Percentiles rank a stretch among this genome's conserved stretches.
Conservation (phyloP, 2,329 filamentous ascomycete species). For the Botryosphaeria agaves region DNA sequence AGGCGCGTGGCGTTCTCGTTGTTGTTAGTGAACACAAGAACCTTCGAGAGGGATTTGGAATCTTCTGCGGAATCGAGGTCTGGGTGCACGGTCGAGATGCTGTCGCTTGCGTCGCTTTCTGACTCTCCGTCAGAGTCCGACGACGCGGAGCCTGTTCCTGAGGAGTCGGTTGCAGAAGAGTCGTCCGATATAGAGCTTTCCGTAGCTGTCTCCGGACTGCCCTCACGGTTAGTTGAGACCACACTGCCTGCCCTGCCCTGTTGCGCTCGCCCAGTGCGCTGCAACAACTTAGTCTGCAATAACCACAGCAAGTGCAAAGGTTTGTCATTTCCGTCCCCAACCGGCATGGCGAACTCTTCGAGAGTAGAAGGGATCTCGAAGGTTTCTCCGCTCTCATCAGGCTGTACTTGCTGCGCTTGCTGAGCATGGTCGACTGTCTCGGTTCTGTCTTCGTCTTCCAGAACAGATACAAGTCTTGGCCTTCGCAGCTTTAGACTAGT, state of each 20-base stretch:
- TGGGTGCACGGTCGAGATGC: too few relatives aligned
- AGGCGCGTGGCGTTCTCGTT: slow-evolving; percentile 79
- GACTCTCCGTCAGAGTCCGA: slow-evolving; percentile 6
- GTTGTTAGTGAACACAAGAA: slow-evolving; percentile 78
- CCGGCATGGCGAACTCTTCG: slow-evolving; percentile 29
- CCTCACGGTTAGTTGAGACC: too few relatives aligned
- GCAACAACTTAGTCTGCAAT: slow-evolving; percentile 36
- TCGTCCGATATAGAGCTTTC: slow-evolving; percentile 9
- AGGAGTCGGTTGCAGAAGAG: slow-evolving; percentile 9
- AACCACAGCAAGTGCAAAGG: slow-evolving; percentile 74
- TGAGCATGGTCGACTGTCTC: slow-evolving; percentile 14
- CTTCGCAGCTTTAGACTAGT: slow-evolving; percentile 53
- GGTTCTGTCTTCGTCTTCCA: slow-evolving; percentile 39
- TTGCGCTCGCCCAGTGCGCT: too few relatives aligned
- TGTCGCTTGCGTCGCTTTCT: not conserved
- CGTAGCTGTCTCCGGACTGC: slow-evolving; percentile 20
- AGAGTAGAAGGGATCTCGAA: slow-evolving; percentile 40
- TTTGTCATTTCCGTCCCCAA: slow-evolving; percentile 34
- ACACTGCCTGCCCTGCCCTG: too few relatives aligned
- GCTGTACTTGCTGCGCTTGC: slow-evolving; percentile 5
- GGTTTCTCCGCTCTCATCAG: slow-evolving; percentile 13
- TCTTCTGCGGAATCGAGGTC: too few relatives aligned
- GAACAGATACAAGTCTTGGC: slow-evolving; percentile 60
- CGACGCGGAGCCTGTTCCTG: slow-evolving; percentile 16
- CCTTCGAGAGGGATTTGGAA: too few relatives aligned